A percentile compares a stretch with the other conserved stretches of the same genome.
These are phyloP conservation scores for Corrigiola litoralis DNA, from an alignment of 179 eudicot genomes.

Conservation along the genomic window DNA sequence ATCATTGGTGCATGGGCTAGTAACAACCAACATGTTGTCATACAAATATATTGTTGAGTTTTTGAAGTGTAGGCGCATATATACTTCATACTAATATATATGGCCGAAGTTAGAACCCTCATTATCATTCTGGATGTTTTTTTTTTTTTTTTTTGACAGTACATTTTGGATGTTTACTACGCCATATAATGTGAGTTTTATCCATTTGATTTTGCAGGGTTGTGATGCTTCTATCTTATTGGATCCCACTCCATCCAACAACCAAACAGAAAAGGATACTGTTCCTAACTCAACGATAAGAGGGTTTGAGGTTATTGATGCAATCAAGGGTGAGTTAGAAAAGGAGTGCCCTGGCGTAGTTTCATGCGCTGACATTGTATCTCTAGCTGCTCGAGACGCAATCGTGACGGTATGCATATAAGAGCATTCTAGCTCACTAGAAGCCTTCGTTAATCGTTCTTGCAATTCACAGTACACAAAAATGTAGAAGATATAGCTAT, in stretches of 20 bases:
- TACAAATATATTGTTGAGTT: too few relatives aligned
- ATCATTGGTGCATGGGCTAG: too few relatives aligned
- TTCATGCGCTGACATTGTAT: slow-evolving; percentile 57
- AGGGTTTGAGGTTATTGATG: slow-evolving; percentile 49
- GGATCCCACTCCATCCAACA: slow-evolving; percentile 36
- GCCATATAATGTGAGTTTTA: neutral
- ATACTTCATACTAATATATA: too few relatives aligned
- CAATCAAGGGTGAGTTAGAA: slow-evolving; percentile 41
- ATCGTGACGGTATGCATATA: slow-evolving; percentile 23
- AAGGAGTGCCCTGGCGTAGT: slow-evolving; percentile 42
- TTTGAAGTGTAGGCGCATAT: too few relatives aligned
- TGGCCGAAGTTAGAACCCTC: too few relatives aligned
- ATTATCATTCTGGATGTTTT: too few relatives aligned
- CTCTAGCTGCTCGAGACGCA: slow-evolving; percentile 49
- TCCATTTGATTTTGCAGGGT: slow-evolving; percentile 29
- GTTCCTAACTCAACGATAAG: slow-evolving; percentile 44
- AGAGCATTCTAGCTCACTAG: too few relatives aligned
- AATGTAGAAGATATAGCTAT: too few relatives aligned
- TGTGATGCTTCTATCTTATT: slow-evolving; percentile 56
- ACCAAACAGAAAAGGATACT: slow-evolving; percentile 39
- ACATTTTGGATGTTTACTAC: too few relatives aligned
- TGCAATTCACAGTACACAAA: too few relatives aligned
- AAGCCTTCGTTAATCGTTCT: too few relatives aligned
- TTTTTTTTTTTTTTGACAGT: neutral
- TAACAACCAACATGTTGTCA: too few relatives aligned